Percentiles rank a stretch among this genome's conserved stretches.
phyloP scores from a whole-genome alignment of 1,284 basidiomycete genomes.

The Sporisorium reilianum region DNA sequence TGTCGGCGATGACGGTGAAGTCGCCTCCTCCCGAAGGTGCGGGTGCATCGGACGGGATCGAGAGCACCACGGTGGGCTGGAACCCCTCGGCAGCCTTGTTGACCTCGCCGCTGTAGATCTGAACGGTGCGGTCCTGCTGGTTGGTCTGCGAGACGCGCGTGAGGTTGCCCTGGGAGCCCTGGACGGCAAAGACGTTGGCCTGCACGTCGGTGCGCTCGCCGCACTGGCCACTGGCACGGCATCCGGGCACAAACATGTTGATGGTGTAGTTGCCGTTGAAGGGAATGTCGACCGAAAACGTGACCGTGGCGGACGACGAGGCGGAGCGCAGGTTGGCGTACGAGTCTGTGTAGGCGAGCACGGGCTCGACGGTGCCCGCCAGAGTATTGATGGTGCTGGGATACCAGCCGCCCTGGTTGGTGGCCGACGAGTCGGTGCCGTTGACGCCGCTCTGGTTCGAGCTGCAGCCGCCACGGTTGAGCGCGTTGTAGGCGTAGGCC shows the following conservation, averaged over 20 bases:
- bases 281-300: slow-evolving; percentile 89
- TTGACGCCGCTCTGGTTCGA: slow-evolving; percentile 57
- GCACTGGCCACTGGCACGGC: slow-evolving; percentile 83
- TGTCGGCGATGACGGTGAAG: slow-evolving; percentile 79
- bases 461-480: slow-evolving; percentile 58
- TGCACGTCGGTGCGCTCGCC: slow-evolving; percentile 82
- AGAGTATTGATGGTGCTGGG: slow-evolving; percentile 69
- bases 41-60: slow-evolving; percentile 68
- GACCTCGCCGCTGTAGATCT: slow-evolving; percentile 85
- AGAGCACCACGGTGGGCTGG: slow-evolving; percentile 53
- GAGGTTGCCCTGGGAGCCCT: slow-evolving; percentile 70
- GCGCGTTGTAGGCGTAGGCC: slow-evolving; percentile 62
- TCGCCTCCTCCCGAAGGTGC: slow-evolving; percentile 77
- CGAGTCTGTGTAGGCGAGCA: slow-evolving; percentile 78
- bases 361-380: slow-evolving; percentile 81
- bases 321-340: slow-evolving; percentile 76
- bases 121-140: slow-evolving; percentile 75
- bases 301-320: slow-evolving; percentile 77
- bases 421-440: slow-evolving; percentile 53
- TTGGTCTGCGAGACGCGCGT: slow-evolving; percentile 80
- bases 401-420: slow-evolving; percentile 58
- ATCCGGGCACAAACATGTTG: slow-evolving; percentile 87
- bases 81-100: slow-evolving; percentile 70
- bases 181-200: slow-evolving; percentile 80
- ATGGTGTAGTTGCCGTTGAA: slow-evolving; percentile 87